Evolutionary conservation across 2,329 filamentous ascomycete genomes (phyloP), one percentile per base, ranked within the genome.

Genomic region (Xylaria sp.): DNA sequence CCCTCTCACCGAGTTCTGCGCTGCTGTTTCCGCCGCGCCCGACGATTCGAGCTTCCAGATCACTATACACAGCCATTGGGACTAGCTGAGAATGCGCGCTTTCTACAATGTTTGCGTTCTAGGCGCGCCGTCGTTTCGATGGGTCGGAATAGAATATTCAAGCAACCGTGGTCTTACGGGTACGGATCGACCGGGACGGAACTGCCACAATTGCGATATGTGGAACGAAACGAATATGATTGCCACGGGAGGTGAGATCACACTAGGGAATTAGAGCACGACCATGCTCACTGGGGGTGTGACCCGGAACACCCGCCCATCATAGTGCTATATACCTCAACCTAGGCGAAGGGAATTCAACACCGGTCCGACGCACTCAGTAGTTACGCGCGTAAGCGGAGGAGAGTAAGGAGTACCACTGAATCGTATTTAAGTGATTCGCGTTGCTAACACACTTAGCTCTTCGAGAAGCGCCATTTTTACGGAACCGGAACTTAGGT

Each of bases 41-140:
- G 70, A 71, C 20, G 69, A 72, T 50, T 72, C 70, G 11, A 71
- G 70, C 61, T 72, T 72, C 53, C 70, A 72, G 53, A 63, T 71
- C 20, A 72, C 70, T 10, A 67, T 72, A 2, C 67, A 71, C 15
- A 67, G 60, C 7, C 69, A 67, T 9, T 67, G 62, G 59, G 70
- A 71, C 29, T 39, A 57, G 25, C 15, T 65, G 1, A 25, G 22
- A 2, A 39, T 33, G 7, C 47, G 33, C 4, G 59, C 65, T 9
- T 64, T 69, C 22, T 70, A 70, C 33, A 69, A 72, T 47, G 67
- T 72, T 20, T 72, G 69, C 13, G 70, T 72, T 36, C 49, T 72
- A 17, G 71, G 69, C 33, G 25, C 71, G 4, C 70, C 70, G 15
- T 62, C 67, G 5, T 72, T 72, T 42, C 65, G 59, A 20, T 72